Evolutionary conservation across 2,329 filamentous ascomycete genomes (phyloP).

Genomic region (Penicillium brevicompactum): DNA sequence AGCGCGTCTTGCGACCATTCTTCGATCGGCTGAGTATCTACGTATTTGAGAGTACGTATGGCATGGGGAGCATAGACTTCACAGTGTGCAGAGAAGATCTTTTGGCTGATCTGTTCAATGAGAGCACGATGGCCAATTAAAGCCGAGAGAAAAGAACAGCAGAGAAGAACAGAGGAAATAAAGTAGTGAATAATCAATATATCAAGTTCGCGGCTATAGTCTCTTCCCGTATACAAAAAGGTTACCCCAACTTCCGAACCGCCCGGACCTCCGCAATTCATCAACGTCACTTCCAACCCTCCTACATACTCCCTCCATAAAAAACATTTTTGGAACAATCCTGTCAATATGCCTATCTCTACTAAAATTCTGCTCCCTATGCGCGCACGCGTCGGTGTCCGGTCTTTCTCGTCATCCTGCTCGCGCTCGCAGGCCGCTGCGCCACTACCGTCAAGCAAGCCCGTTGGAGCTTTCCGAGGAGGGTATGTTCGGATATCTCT

Average conservation of each 20-base stretch:
- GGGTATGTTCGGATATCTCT: constrained; percentile 57
- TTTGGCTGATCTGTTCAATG: constrained; percentile 77
- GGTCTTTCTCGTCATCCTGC: constrained; percentile 42
- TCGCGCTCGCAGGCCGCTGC: constrained; percentile 40
- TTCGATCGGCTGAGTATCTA: constrained; percentile 90
- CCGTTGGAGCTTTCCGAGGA: constrained; percentile 71
- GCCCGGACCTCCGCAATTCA: constrained; percentile 20
- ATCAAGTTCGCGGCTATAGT: background rate
- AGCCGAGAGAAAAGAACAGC: background rate
- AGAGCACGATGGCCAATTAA: constrained; percentile 59
- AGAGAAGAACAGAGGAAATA: no score
- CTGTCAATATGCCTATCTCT: constrained; percentile 16
- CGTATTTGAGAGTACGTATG: constrained; percentile 90
- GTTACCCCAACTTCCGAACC: constrained; percentile 15
- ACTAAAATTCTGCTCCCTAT: constrained; percentile 23
- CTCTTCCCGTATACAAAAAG: constrained; percentile 1
- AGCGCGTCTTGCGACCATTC: constrained; percentile 80
- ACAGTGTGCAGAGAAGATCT: constrained; percentile 65
- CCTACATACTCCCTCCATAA: background rate
- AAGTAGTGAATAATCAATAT: background rate
- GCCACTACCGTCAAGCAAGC: constrained; percentile 60
- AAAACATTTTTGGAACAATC: background rate
- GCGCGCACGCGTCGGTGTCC: constrained; percentile 26
- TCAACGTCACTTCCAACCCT: constrained; percentile 22
- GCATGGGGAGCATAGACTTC: constrained; percentile 71